Conservation (phyloP, 352 stramenopile species). For the Globisporangium paddicum region DNA sequence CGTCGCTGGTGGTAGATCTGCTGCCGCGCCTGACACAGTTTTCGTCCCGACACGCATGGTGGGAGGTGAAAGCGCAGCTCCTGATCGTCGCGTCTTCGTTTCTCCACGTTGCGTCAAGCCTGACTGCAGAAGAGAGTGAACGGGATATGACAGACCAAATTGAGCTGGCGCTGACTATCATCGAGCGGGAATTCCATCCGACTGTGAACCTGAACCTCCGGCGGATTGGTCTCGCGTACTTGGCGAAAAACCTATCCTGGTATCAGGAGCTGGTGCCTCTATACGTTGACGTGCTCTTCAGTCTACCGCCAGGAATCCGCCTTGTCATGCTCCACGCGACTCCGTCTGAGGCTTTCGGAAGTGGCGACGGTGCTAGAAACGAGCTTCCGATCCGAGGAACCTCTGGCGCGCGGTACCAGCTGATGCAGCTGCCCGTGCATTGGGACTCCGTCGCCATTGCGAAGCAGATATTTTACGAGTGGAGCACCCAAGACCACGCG, state of each 20-base stretch:
- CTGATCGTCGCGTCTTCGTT: slow-evolving; percentile 61
- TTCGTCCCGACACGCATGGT: slow-evolving; percentile 62
- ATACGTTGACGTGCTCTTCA: slow-evolving; percentile 74
- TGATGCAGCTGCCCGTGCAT: slow-evolving; percentile 32
- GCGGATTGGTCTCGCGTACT: slow-evolving; percentile 49
- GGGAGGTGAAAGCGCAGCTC: slow-evolving; percentile 83
- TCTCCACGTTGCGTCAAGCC: slow-evolving; percentile 25
- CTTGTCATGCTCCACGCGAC: slow-evolving; percentile 26
- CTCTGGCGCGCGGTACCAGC: slow-evolving; percentile 46
- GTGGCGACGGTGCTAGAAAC: slow-evolving; percentile 8
- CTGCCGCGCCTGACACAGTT: slow-evolving; percentile 62
- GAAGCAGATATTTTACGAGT: slow-evolving; percentile 77
- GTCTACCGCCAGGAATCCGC: slow-evolving; percentile 37
- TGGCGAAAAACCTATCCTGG: slow-evolving; percentile 46
- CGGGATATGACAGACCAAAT: slow-evolving; percentile 63
- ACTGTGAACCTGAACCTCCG: slow-evolving; percentile 48
- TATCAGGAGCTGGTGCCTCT: slow-evolving; percentile 78
- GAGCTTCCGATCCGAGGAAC: slow-evolving; percentile 48
- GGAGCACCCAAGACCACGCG: slow-evolving; percentile 25
- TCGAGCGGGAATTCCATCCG: slow-evolving; percentile 74
- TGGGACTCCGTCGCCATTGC: slow-evolving; percentile 66
- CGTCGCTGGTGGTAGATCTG: slow-evolving; percentile 44
- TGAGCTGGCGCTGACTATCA: slow-evolving; percentile 58
- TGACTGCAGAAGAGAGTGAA: slow-evolving; percentile 10
- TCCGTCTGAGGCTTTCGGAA: background rate